Base-by-base conservation (phyloP, 106 monocot species). In the Dendrobium catenatum region DNA sequence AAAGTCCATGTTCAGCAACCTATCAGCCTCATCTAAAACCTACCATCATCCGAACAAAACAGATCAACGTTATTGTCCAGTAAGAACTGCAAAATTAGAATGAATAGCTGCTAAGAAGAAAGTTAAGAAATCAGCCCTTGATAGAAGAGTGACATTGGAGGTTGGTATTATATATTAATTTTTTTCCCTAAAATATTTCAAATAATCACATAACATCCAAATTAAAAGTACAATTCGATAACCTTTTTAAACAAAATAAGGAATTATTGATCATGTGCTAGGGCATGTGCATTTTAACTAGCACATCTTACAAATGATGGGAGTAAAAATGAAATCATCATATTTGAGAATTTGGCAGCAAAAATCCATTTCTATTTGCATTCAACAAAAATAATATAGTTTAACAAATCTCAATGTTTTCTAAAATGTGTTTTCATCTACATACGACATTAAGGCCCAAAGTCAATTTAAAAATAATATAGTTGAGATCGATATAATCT, bases 11-110 rank as follows among this genome's bases (percentile, higher is more conserved):
- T 93, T 93, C 1, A 99, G 88, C 80, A 99, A 82, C 76, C 88
- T 93, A 85, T 99, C 98, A 56, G 98, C 98, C 84, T 99, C 98
- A 85, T 98, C 98, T 74, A 98, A 84, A 72, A 99, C 98, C 98
- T 87, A 42, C 42, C 24, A 79, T 49, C 24, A 83, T 13, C 49
- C 61, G 81, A 76, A 46, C 6, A 79, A 13, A 37, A 1, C 29
- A 70, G 37, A 70, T 13, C 31, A 24, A 27, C 22, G 8, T 66
- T 33, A 70, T 33, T 70, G 15, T 33, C 37, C 70, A 17, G 15
- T 37, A 70, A 13, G 70, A 70, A 40, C 4, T 33, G 16, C 13
- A 70, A 70, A 70, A 70, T 70, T 33, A 70, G 8, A 70, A 70
- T 26, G 24, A 66, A 66, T 70, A 15, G 4, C 15, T 17, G 37